Percentiles rank a stretch among this genome's conserved stretches.
These are phyloP conservation scores for Allantophomopsis lycopodina DNA, from an alignment of 2,329 filamentous ascomycete species.

Conservation along the genomic window DNA sequence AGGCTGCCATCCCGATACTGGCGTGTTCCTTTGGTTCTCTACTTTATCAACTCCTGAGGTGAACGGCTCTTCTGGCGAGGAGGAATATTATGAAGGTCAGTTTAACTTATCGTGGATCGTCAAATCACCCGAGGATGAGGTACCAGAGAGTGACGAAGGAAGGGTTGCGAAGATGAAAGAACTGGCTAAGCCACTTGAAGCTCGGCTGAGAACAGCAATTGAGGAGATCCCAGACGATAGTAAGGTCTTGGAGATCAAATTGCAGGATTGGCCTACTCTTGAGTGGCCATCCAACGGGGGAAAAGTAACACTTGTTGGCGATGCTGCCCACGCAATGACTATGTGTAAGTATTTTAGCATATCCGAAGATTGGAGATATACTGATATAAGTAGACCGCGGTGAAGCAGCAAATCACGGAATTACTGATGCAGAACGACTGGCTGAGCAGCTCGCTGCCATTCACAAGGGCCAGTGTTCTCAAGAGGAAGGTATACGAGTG, in stretches of 20 bases:
- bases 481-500: slow-evolving; percentile 8
- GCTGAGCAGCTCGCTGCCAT: slow-evolving; percentile 7
- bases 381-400: slow-evolving; percentile 28
- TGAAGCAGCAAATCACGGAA: slow-evolving; percentile 41
- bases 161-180: slow-evolving; percentile 22
- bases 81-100: slow-evolving; percentile 24
- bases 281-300: slow-evolving; percentile 21
- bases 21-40: slow-evolving; percentile 34
- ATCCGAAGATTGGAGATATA: background rate
- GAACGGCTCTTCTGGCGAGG: slow-evolving; percentile 3
- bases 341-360: background rate
- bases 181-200: too few species aligned
- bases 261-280: slow-evolving; percentile 32
- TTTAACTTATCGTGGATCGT: slow-evolving; percentile 32
- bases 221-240: slow-evolving; percentile 24
- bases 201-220: slow-evolving; percentile 13
- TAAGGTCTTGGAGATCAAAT: slow-evolving; percentile 28
- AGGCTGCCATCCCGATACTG: slow-evolving; percentile 33
- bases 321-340: slow-evolving; percentile 42
- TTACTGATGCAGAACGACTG: slow-evolving; percentile 33
- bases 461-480: background rate
- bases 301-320: slow-evolving; percentile 32
- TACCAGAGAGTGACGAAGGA: slow-evolving; percentile 18
- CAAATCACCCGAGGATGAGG: slow-evolving; percentile 15
- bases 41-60: slow-evolving; percentile 18